Conservation (phyloP, 1,139 yeast species). For the Candida tunisiensis region DNA sequence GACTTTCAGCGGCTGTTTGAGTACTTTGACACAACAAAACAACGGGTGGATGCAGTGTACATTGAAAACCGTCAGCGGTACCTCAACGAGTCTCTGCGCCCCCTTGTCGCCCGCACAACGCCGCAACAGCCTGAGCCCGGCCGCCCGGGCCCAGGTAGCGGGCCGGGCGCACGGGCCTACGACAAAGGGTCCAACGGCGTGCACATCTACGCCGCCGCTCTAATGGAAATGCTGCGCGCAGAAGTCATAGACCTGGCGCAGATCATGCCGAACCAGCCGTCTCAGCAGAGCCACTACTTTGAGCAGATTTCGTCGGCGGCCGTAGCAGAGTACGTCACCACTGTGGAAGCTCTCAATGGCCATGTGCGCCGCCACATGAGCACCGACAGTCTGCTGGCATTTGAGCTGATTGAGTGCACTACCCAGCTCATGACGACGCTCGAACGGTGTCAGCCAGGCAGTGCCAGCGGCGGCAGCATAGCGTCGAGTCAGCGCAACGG, state of each 20-base stretch:
- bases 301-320: slow-evolving; percentile 12
- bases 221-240: background rate
- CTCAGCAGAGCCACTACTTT: slow-evolving; percentile 10
- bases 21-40: no score
- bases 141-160: no score
- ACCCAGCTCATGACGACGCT: slow-evolving; percentile 3
- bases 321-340: slow-evolving; percentile 19
- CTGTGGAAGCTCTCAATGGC: slow-evolving; percentile 20
- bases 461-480: slow-evolving; percentile 8
- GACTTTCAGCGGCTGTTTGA: no score
- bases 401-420: slow-evolving; percentile 13
- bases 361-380: slow-evolving; percentile 8
- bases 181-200: background rate
- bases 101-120: background rate
- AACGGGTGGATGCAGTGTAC: no score
- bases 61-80: no score
- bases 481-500: no score
- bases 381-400: slow-evolving; percentile 10
- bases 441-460: slow-evolving; percentile 1
- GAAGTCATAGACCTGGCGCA: background rate
- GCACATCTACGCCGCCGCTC: background rate
- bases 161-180: no score
- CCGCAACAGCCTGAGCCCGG: no score
- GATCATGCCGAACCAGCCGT: slow-evolving; percentile 6
- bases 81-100: no score